Base-by-base conservation (phyloP, 2,329 filamentous ascomycete genomes). In the Cordyceps militaris region DNA sequence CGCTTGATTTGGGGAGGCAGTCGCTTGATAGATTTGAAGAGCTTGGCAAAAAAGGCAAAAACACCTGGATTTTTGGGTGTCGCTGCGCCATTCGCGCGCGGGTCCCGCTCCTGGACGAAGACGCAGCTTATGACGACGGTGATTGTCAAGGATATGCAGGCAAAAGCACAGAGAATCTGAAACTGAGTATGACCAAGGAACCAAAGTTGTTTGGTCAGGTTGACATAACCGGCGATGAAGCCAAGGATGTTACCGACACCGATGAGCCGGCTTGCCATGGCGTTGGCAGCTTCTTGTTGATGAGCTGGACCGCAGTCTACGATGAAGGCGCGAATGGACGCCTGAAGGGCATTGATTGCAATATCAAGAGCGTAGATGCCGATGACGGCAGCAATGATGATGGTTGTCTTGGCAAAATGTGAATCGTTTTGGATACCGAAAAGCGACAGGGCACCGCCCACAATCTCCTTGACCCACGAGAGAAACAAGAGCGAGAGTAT, bases 291-390 rank as follows among this genome's bases (percentile, higher is more conserved):
- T 72, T 96, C 92, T 74, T 97, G 93, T 70, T 97, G 93, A 67
- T 97, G 92, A 1, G 89, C 84, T 0, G 94, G 94, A 0, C 90
- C 89, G 66, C 91, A 93, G 68, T 97, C 93, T 24, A 97, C 89
- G 56, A 97, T 96, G 69, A 95, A 96, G 24, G 92, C 91, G 63
- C 92, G 83, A 66, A 97, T 89, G 4, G 86, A 89, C 50, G 94
- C 93, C 80, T 97, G 93, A 34, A 97, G 90, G 82, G 92, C 94
- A 73, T 97, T 97, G 75, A 97, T 94, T 66, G 92, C 85, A 71
- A 97, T 94, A 70, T 97, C 93, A 52, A 97, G 80, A 51, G 94
- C 79, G 72, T 96, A 97, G 65, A 97, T 88, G 74, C 91, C 87
- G 30, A 91, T 69, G 6, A 96, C 91, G 8, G 93, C 93, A 58